Evolutionary conservation across 495 filamentous ascomycete genomes (phyloP), one percentile per base, ranked within the genome.

Genomic region (Aspergillus asperescens): DNA sequence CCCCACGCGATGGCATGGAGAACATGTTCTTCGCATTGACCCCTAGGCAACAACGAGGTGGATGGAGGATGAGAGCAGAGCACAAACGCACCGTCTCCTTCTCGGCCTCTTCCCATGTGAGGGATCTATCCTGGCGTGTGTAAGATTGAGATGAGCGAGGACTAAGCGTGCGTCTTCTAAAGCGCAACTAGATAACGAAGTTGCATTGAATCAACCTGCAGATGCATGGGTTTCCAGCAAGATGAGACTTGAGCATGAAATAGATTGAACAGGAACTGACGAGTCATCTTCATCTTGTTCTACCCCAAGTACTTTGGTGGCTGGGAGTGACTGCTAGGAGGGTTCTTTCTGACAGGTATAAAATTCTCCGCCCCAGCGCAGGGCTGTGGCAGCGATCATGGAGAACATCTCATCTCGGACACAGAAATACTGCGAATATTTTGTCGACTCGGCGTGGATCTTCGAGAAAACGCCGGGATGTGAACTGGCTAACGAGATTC

Each of bases 331-430:
- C 10, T 20, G 22, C 20, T 24, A 24, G n/a, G 27, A 12, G 27
- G 24, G 1, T 12, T 15, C n/a, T 44, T 32, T 46, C 42, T 46
- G 42, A 46, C 12, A 46, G 27, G 42, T 46, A 46, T 46, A 13
- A 44, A 18, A 44, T 20, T 15, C 18, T 24, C 39, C 20, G 22
- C 20, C 22, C 22, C 20, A 23, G 20, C 39, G 2, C 38, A 16
- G 18, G 16, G 18, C 6, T 3, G 29, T 13, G 29, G 29, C 13
- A n/a, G n/a, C n/a, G n/a, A n/a, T n/a, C n/a, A n/a, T n/a, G n/a
- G n/a, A n/a, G n/a, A n/a, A n/a, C n/a, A n/a, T n/a, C n/a, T n/a
- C n/a, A n/a, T n/a, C n/a, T n/a, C n/a, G n/a, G n/a, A n/a, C n/a
- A n/a, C n/a, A n/a, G n/a, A n/a, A n/a, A n/a, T n/a, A n/a, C n/a